These are phyloP conservation scores for Mycena crocata DNA, from an alignment of 768 basidiomycete genomes.

Conservation along the genomic window DNA sequence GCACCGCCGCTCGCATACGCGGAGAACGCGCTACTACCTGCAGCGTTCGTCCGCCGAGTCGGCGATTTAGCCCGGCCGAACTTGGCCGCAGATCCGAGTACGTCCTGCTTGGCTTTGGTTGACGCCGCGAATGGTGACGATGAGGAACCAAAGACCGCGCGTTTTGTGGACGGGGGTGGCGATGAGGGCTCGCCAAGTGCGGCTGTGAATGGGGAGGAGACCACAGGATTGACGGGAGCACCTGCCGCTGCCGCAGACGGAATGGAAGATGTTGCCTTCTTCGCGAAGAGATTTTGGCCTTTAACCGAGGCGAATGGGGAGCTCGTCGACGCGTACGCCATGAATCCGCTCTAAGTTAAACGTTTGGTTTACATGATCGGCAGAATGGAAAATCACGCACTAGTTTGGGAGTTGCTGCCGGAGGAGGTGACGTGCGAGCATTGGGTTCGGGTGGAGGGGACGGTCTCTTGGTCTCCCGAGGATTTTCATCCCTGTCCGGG, in stretches of 20 bases:
- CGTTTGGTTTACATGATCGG: slow-evolving; percentile 18
- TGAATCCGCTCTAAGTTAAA: slow-evolving; percentile 71
- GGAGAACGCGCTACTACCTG: slow-evolving; percentile 66
- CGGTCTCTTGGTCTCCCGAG: slow-evolving; percentile 48
- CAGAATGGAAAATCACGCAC: slow-evolving; percentile 50
- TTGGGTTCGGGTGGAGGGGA: slow-evolving; percentile 77
- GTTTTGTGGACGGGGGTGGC: slow-evolving; percentile 34
- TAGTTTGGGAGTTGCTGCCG: slow-evolving; percentile 54
- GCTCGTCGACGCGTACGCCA: slow-evolving; percentile 79
- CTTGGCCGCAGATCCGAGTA: slow-evolving; percentile 54
- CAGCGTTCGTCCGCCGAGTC: slow-evolving; percentile 55
- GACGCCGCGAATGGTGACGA: slow-evolving; percentile 40
- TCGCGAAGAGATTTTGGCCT: slow-evolving; percentile 68
- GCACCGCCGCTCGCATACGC: slow-evolving; percentile 64
- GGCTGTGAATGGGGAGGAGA: slow-evolving; percentile 28
- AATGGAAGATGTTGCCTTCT: slow-evolving; percentile 49
- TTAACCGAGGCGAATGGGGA: slow-evolving; percentile 83
- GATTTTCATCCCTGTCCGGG: slow-evolving; percentile 44
- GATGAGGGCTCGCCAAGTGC: slow-evolving; percentile 28
- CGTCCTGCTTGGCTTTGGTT: slow-evolving; percentile 64
- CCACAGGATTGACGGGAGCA: slow-evolving; percentile 39
- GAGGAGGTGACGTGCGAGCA: slow-evolving; percentile 46
- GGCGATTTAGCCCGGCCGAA: slow-evolving; percentile 68
- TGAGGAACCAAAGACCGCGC: slow-evolving; percentile 29
- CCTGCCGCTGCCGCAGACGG: slow-evolving; percentile 40